Evolutionary conservation across 345 rosid species (phyloP).

Genomic region (Tarenaya hassleriana): DNA sequence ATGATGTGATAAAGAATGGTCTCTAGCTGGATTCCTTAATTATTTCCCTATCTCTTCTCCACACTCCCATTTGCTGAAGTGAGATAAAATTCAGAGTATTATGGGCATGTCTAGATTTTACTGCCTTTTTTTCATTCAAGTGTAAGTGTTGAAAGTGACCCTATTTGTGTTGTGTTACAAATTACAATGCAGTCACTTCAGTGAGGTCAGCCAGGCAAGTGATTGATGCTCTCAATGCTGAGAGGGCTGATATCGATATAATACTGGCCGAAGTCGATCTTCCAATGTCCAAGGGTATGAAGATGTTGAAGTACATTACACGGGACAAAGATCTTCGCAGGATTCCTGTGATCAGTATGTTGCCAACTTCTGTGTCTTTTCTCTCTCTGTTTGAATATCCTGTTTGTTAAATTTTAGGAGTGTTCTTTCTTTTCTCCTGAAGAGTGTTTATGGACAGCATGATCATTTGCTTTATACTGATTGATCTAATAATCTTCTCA

Average conservation of each 20-base stretch:
- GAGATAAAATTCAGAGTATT: not conserved
- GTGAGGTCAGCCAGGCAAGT: constrained; percentile 95
- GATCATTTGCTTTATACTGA: constrained; percentile 3
- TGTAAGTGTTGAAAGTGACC: not conserved
- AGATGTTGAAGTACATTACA: constrained; percentile 84
- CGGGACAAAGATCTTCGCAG: constrained; percentile 75
- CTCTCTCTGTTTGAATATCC: not conserved
- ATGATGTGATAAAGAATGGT: too few relatives aligned
- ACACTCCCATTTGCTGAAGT: not conserved
- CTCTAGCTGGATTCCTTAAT: too few relatives aligned
- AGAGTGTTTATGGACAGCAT: not conserved
- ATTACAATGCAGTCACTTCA: constrained; percentile 65
- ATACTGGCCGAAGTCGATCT: constrained; percentile 95
- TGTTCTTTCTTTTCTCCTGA: constrained; percentile 2
- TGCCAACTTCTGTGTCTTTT: not conserved
- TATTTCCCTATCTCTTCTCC: not conserved
- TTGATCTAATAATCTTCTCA: constrained; percentile 8
- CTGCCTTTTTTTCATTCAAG: not conserved
- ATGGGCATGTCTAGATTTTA: too few relatives aligned
- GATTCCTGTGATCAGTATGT: constrained; percentile 96
- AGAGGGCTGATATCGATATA: constrained; percentile 90
- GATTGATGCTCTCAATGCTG: constrained; percentile 91
- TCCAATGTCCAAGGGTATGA: constrained; percentile 92
- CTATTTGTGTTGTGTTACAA: not conserved
- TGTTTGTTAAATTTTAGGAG: not conserved